Evolutionary conservation across 139 green algal species (phyloP).

Genomic region (Ettlia oleoabundans): DNA sequence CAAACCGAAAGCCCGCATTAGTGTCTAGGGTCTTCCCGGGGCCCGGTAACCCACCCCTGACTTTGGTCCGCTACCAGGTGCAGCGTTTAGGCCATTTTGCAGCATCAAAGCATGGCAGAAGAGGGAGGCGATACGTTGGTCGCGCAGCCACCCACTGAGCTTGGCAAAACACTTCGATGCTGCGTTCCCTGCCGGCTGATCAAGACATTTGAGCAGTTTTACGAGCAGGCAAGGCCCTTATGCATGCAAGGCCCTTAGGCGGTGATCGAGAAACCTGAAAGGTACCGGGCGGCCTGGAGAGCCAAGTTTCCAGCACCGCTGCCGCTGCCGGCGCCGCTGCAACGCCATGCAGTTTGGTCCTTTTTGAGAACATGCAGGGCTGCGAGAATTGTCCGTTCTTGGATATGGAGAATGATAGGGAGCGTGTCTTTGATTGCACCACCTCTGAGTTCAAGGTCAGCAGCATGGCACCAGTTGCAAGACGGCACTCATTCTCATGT

Average conservation of each 20-base stretch:
- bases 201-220: slow-evolving; percentile 58
- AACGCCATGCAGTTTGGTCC: neutral
- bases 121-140: neutral
- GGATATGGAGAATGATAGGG: slow-evolving; percentile 60
- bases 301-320: no score
- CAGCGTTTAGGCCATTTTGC: neutral
- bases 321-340: neutral
- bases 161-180: slow-evolving; percentile 55
- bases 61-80: neutral
- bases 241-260: no score
- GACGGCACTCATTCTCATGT: neutral
- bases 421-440: slow-evolving; percentile 69
- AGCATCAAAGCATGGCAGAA: slow-evolving; percentile 7
- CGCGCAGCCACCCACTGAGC: slow-evolving; percentile 41
- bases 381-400: slow-evolving; percentile 84
- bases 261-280: no score
- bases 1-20: no score
- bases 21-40: no score
- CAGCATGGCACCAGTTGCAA: neutral
- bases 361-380: slow-evolving; percentile 26
- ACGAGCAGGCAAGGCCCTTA: slow-evolving; percentile 39
- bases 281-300: no score
- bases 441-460: slow-evolving; percentile 79
- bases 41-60: no score
- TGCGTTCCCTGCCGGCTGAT: slow-evolving; percentile 54